Evolutionary conservation across 768 basidiomycete species (phyloP), one percentile per base, ranked within the genome.

Genomic region (Epithele typhae): DNA sequence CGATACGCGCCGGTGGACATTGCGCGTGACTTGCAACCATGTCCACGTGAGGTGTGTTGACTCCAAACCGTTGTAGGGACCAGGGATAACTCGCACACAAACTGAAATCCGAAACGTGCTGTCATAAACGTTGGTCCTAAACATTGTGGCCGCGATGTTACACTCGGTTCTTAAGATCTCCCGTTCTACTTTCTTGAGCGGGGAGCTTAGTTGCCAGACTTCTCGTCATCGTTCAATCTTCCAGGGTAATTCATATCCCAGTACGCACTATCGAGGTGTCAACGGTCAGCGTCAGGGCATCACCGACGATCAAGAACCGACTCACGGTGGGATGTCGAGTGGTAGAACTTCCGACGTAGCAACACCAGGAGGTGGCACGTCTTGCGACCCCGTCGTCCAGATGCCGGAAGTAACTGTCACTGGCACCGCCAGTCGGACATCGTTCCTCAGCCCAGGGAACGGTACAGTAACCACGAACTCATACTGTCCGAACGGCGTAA

Each of bases 391-490:
- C 18, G 36, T 35, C 12, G 35, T 25, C 5, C 36, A 36, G 37
- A 51, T 45, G 10, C 50, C 54, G 2, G 54, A 55, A 2, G 37
- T 11, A 30, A 55, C 23, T 5, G 32, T 37, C 15, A 49, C 25
- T 1, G 49, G 44, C 17, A 52, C 18, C 4, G 38, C 37, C 6
- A 52, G 5, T 15, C 34, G 25, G 3, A 52, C 35, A 35, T 34
- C 48, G 35, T 55, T 51, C 40, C 46, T 39, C 10, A 55, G 2
- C 6, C 54, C 54, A 2, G 50, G 43, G 37, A 55, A 55, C 3
- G 43, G 46, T 2, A 55, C 50, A 4, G 45, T 42, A 5, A 55
- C 24, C 19, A 14, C 30, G n/a, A 55, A 40, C 0, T 18, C 10
- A 15, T 55, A 46, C 54, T 55, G 27, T 5, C 9, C n/a, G 14